Evolutionary conservation across 2,329 filamentous ascomycete species (phyloP).

Genomic region (Coniochaeta hoffmannii): DNA sequence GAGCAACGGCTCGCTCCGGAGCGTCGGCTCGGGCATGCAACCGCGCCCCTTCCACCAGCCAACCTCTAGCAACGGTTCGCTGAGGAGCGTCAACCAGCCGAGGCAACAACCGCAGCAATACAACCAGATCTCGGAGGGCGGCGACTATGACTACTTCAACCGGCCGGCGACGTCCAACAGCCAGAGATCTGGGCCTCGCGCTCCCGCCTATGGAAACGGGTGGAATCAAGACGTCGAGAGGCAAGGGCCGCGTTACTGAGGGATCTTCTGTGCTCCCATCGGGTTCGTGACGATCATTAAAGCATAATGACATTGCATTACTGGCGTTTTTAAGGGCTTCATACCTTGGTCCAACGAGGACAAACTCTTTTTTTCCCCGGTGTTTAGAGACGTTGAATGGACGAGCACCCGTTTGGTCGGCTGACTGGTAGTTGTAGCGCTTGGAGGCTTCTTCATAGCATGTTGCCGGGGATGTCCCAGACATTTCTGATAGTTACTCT

Average conservation of each 20-base stretch:
- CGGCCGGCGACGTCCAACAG: conserved; percentile 9
- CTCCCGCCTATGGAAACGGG: conserved; percentile 10
- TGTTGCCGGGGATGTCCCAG: neutral
- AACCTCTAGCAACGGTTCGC: conserved; percentile 2
- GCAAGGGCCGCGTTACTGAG: conserved; percentile 11
- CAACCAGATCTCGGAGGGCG: neutral
- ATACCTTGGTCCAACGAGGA: neutral
- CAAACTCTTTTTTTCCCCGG: neutral
- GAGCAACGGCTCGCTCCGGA: conserved; percentile 13
- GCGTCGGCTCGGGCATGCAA: conserved; percentile 1
- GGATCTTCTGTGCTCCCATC: neutral
- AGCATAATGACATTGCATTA: neutral
- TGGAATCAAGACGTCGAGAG: conserved; percentile 17
- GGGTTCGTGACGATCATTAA: neutral
- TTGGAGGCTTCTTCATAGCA: neutral
- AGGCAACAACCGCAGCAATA: conserved; percentile 1
- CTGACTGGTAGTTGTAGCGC: neutral
- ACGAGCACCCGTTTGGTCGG: neutral
- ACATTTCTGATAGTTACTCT: neutral
- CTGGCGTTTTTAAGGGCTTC: neutral
- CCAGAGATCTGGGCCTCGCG: conserved; percentile 5
- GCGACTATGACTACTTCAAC: conserved; percentile 7
- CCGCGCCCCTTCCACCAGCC: conserved; percentile 1
- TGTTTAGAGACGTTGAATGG: neutral
- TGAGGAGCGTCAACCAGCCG: neutral